Evolutionary conservation across 2,329 filamentous ascomycete genomes (phyloP), one percentile per base, ranked within the genome.

Genomic region (Monascus ruber): DNA sequence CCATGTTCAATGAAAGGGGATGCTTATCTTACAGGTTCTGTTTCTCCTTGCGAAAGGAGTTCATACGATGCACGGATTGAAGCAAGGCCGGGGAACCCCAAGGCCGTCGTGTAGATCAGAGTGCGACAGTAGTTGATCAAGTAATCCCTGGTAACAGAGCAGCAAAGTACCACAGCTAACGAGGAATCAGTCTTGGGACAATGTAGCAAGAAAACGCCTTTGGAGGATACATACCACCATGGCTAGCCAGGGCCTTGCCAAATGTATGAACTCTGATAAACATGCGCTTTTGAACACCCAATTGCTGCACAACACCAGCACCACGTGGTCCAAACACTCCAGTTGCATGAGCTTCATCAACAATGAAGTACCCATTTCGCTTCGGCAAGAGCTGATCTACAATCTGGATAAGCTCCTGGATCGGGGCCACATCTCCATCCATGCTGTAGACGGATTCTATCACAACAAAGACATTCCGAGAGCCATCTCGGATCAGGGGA

Each of bases 381-480:
- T 43, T 43, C 0, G 79, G 75, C 0, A 86, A 59, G 0, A 72
- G 50, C 1, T 63, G 57, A 32, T 81, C 70, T 0, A 82, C 71
- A 4, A 74, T 64, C 0, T 68, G 57, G 1, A 82, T 69, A 11
- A 88, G 73, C 5, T 77, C 70, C 7, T 53, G 50, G 7, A 91
- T 62, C 0, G 80, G 81, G 0, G 75, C 75, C 11, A 85, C 62
- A 47, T 88, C 83, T 0, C 85, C 85, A 38, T 89, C 84, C 85
- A 91, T 91, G 55, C 82, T 87, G 57, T 91, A 89, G 0, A 86
- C 66, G 0, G 73, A 75, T 48, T 86, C 82, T 0, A 85, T 68
- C 0, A 76, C 76, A n/a, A 86, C 57, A 47, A 86, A 83, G 2
- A 85, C 69, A 45, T 75, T 79, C 0, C 53, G 54, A 1, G 52